These are phyloP conservation scores for Podaxis carcinomalis DNA, from an alignment of 768 basidiomycete species.

Conservation along the genomic window DNA sequence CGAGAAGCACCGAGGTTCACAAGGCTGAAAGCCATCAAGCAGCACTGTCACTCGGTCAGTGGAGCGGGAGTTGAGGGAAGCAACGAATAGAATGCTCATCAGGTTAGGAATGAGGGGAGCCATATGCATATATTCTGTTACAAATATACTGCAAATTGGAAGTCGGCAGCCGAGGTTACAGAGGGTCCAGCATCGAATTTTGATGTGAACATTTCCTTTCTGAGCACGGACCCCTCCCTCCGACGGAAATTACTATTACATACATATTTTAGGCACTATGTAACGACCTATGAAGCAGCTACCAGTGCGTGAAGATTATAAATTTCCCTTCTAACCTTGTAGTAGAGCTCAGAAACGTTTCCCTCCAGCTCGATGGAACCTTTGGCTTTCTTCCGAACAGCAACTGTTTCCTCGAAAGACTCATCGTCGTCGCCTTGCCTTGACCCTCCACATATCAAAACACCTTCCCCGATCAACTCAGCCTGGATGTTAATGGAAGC, in stretches of 20 bases:
- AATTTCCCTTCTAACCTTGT: constrained; percentile 83
- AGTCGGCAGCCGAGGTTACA: too few relatives aligned
- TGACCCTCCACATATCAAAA: constrained; percentile 79
- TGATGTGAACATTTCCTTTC: too few relatives aligned
- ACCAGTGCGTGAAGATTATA: constrained; percentile 90
- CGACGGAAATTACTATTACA: neutral
- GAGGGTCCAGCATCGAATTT: too few relatives aligned
- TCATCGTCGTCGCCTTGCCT: constrained; percentile 37
- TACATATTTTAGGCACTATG: neutral
- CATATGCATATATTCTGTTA: too few relatives aligned
- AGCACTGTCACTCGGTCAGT: too few relatives aligned
- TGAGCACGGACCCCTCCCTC: too few relatives aligned
- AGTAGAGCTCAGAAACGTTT: constrained; percentile 83
- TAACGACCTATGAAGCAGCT: constrained; percentile 40
- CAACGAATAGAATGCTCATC: too few relatives aligned
- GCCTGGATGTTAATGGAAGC: constrained; percentile 75
- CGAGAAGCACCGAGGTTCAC: too few relatives aligned
- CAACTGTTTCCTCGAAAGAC: constrained; percentile 63
- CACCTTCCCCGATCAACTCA: constrained; percentile 96
- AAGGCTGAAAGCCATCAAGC: too few relatives aligned
- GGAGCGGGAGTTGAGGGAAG: too few relatives aligned
- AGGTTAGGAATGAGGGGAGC: too few relatives aligned
- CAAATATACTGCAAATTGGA: too few relatives aligned
- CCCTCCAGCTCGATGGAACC: constrained; percentile 91
- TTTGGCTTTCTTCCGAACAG: constrained; percentile 82